phyloP scores from a whole-genome alignment of 2,329 filamentous ascomycete genomes.

The Talaromyces sp. region DNA sequence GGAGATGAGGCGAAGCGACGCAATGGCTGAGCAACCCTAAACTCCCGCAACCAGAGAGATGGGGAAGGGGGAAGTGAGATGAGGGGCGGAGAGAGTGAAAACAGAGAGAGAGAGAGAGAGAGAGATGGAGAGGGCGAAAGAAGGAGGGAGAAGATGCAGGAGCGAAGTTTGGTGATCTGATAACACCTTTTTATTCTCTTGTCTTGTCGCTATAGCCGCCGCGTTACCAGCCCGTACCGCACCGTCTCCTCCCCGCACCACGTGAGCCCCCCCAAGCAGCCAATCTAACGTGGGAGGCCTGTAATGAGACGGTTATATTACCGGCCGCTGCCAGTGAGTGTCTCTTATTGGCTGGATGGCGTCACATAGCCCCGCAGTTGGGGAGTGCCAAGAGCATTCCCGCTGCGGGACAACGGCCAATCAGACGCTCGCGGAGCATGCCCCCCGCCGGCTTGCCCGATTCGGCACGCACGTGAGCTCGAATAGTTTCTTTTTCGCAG shows the following conservation, averaged over 20 bases:
- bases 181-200: background rate
- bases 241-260: conserved; percentile 9
- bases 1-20: background rate
- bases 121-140: background rate
- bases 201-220: background rate
- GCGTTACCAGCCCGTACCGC: background rate
- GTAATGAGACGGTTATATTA: background rate
- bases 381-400: background rate
- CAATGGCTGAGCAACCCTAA: background rate
- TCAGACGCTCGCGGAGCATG: background rate
- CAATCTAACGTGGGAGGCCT: background rate
- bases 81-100: background rate
- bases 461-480: background rate
- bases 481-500: background rate
- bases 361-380: background rate
- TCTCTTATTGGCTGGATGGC: background rate
- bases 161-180: background rate
- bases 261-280: background rate
- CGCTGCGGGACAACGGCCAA: background rate
- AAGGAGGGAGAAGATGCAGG: background rate
- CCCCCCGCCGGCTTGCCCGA: background rate
- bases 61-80: background rate
- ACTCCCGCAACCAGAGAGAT: background rate
- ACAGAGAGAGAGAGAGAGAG: background rate
- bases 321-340: background rate